Evolutionary conservation across 768 basidiomycete species (phyloP).

Genomic region (Hydnum rufescens): DNA sequence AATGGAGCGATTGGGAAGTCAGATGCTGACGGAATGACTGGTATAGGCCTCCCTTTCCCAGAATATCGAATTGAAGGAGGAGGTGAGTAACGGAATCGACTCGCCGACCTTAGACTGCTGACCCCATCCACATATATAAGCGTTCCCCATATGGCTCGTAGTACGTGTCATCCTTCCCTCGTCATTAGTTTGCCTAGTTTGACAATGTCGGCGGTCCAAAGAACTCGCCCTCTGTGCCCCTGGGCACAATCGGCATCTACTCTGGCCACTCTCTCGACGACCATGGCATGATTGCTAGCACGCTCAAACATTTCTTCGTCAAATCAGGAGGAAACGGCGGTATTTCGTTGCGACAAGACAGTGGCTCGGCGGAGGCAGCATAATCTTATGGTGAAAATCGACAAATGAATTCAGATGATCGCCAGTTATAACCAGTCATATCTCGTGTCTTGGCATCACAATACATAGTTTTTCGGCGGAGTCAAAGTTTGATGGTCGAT

Average conservation of each 20-base stretch:
- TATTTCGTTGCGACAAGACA: no score
- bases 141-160: conserved; percentile 10
- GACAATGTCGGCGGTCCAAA: not conserved
- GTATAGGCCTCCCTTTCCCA: conserved; percentile 33
- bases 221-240: conserved; percentile 5
- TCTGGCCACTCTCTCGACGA: conserved; percentile 6
- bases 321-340: not conserved
- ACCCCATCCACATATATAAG: conserved; percentile 1
- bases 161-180: conserved; percentile 1
- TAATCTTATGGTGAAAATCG: no score
- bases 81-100: conserved; percentile 39
- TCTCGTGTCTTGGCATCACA: no score
- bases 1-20: no score
- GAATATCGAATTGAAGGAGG: conserved; percentile 53
- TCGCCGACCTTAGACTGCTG: not conserved
- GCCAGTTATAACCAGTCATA: no score
- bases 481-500: no score
- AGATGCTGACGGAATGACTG: no score
- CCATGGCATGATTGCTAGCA: not conserved
- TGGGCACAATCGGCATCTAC: conserved; percentile 9
- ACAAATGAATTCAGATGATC: no score
- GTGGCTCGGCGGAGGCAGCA: no score
- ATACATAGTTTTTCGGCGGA: no score
- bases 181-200: not conserved
- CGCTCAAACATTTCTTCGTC: not conserved